Evolutionary conservation across 345 rosid species (phyloP).

Genomic region (Ceriops tagal): DNA sequence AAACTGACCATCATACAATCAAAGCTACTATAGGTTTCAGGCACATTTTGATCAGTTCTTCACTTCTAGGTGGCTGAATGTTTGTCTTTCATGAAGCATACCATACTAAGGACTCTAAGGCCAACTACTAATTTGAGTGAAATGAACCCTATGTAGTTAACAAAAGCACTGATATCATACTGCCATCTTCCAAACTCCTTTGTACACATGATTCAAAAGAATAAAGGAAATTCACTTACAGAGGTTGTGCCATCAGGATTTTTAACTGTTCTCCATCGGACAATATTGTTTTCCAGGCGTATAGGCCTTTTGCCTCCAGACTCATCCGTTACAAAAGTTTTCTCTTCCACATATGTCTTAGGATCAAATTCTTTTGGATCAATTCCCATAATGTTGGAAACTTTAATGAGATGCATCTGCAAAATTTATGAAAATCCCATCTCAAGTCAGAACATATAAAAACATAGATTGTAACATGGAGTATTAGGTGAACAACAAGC

Average conservation of each 20-base stretch:
- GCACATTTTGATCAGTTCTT: neutral
- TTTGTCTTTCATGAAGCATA: no score
- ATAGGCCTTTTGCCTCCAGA: constrained; percentile 70
- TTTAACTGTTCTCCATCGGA: constrained; percentile 76
- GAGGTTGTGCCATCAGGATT: constrained; percentile 58
- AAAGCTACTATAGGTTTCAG: neutral
- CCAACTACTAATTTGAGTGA: neutral
- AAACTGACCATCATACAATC: no score
- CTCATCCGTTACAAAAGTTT: constrained; percentile 78
- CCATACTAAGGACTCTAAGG: neutral
- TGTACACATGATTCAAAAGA: no score
- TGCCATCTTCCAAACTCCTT: neutral
- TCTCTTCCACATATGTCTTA: constrained; percentile 89
- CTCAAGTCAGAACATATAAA: neutral
- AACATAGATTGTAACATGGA: neutral
- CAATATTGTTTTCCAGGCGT: constrained; percentile 90
- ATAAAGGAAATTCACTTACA: constrained; percentile 46
- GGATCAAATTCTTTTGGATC: constrained; percentile 90
- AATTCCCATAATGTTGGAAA: constrained; percentile 95
- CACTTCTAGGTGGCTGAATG: neutral
- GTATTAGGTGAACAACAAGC: neutral
- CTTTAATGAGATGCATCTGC: constrained; percentile 92
- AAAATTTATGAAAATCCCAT: constrained; percentile 10
- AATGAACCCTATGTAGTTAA: neutral
- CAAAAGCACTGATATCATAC: neutral